Percentiles rank a stretch among this genome's conserved stretches.
Conservation (phyloP, 257 asterid genomes). For the Coffea canephora region DNA sequence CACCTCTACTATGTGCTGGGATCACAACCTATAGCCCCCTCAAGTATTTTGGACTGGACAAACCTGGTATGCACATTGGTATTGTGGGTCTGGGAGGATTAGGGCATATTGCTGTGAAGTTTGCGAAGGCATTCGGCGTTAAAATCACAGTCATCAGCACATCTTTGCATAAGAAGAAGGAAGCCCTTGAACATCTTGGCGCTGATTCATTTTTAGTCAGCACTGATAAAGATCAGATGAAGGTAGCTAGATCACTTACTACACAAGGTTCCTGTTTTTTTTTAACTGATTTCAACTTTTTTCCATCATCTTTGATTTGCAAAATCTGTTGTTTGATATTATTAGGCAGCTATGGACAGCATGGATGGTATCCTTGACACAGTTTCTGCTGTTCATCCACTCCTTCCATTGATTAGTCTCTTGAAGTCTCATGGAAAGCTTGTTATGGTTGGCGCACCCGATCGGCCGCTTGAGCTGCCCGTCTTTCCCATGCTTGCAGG, state of each 20-base stretch:
- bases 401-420: slow-evolving; percentile 22
- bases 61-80: slow-evolving; percentile 46
- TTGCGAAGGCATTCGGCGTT: slow-evolving; percentile 59
- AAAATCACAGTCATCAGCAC: slow-evolving; percentile 54
- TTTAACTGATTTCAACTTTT: too few species aligned
- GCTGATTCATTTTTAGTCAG: slow-evolving; percentile 53
- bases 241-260: slow-evolving; percentile 23
- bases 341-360: slow-evolving; percentile 14
- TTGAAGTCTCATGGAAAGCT: slow-evolving; percentile 34
- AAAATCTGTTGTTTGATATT: not conserved
- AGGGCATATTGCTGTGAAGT: slow-evolving; percentile 60
- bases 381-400: slow-evolving; percentile 31
- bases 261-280: not conserved
- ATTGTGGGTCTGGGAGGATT: slow-evolving; percentile 63
- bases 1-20: slow-evolving; percentile 64
- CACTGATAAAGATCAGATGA: slow-evolving; percentile 40
- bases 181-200: slow-evolving; percentile 43
- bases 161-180: slow-evolving; percentile 40
- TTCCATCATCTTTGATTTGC: not conserved
- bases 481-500: slow-evolving; percentile 26
- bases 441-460: slow-evolving; percentile 32
- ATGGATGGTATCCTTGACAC: slow-evolving; percentile 34
- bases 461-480: slow-evolving; percentile 25
- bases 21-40: slow-evolving; percentile 58
- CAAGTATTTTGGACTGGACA: slow-evolving; percentile 49